Conservation (phyloP, 495 filamentous ascomycete genomes). For the Oidiodendron maius region DNA sequence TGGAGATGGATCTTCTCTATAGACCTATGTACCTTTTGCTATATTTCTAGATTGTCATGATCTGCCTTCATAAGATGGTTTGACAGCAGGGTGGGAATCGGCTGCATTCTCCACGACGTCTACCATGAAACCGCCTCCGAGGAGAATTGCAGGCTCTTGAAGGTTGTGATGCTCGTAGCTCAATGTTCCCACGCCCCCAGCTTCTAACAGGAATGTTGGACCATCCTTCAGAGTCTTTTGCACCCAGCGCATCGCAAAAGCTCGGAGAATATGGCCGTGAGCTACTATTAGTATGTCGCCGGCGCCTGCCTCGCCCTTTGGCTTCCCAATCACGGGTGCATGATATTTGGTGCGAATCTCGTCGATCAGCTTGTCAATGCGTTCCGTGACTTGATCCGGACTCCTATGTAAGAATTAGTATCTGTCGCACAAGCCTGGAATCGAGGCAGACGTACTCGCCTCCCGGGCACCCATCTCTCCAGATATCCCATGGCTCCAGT, state of each 20-base stretch:
- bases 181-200: conserved; percentile 79
- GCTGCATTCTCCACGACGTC: conserved; percentile 34
- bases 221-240: conserved; percentile 60
- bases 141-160: conserved; percentile 62
- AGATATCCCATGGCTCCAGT: conserved; percentile 68
- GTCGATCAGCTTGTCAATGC: conserved; percentile 58
- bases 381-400: conserved; percentile 32
- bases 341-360: conserved; percentile 63
- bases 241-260: conserved; percentile 87
- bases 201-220: conserved; percentile 66
- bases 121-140: conserved; percentile 62
- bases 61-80: background rate
- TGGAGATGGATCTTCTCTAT: too few species aligned
- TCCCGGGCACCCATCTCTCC: conserved; percentile 71
- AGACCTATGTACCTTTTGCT: too few species aligned
- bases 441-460: conserved; percentile 48
- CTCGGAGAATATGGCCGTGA: conserved; percentile 83
- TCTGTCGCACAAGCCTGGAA: background rate
- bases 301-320: conserved; percentile 29
- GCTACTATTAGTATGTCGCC: conserved; percentile 57
- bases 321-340: conserved; percentile 39
- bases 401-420: conserved; percentile 16
- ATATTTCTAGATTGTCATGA: too few species aligned
- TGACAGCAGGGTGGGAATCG: background rate
- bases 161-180: conserved; percentile 66